Evolutionary conservation across 2,329 filamentous ascomycete species (phyloP), one percentile per base, ranked within the genome.

Genomic region (Trichoderma sp.): DNA sequence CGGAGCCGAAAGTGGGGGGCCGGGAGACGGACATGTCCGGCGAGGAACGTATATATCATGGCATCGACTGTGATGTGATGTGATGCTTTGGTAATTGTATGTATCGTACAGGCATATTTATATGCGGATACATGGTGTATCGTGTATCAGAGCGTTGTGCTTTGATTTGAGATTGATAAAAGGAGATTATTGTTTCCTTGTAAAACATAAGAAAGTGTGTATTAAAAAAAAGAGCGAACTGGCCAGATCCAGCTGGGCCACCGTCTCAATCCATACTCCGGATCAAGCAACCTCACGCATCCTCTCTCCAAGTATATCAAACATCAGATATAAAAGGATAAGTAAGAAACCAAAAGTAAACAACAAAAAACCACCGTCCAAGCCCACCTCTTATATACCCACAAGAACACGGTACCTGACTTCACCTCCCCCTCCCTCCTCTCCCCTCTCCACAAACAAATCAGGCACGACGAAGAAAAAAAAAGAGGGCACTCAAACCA

Each of bases 1-100:
- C 61, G 61, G 61, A 56, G 52, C 61, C 61, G 61, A 56, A 56
- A 56, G 53, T 39, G 53, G 61, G 35, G 61, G 32, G 61, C 61
- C 52, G 61, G 61, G n/a, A 17, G 39, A 25, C 37, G 35, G 61
- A 56, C 35, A 34, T 25, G 35, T 10, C 61, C 61, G 61, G 50
- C 61, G 32, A 56, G 48, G 29, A 64, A 64, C 59, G 59, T 63
- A 61, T 22, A 7, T 50, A 54, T 29, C 50, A n/a, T 32, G 25
- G 50, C 34, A 32, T 54, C 45, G 37, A 5, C 13, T n/a, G n/a
- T n/a, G n/a, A n/a, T n/a, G 5, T 50, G 58, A 34, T 27, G 9
- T 32, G 39, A 53, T 34, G 35, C 50, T 45, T 29, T 54, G 34
- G 32, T 25, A 22, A 42, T 39, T n/a, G 48, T 54, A 34, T 42